Evolutionary conservation across 1,139 yeast genomes (phyloP), one percentile per base, ranked within the genome.

Genomic region (Suhomyces bokatorum): DNA sequence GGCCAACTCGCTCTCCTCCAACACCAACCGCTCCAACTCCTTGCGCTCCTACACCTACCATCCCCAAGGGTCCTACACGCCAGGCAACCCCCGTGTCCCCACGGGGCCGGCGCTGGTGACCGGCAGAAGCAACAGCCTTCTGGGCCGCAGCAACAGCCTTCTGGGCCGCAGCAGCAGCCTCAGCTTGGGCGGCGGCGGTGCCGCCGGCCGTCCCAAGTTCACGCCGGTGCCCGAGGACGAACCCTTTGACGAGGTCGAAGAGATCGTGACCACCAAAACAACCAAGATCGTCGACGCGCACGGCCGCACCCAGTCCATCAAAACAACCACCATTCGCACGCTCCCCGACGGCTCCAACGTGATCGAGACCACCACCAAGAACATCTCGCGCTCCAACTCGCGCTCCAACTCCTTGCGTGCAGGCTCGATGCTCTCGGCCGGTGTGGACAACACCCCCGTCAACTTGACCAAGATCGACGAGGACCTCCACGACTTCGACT

Each of bases 311-410:
- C 68, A 60, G 45, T 70, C 77, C 5, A 65, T 74, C 34, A 74
- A 78, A 22, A 72, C 76, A 6, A 70, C 73, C 50, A 73, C 75
- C 10, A 63, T 69, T 33, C 66, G 66, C 48, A 65, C 70, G 1
- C 54, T 72, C 39, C 71, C 77, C 3, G 78, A 74, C 53, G 79
- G 79, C 2, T 69, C 77, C 32, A 73, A 70, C 44, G 63, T 73
- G 30, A 70, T 71, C 42, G 78, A 74, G 53, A 73, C 77, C 3
- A 70, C 73, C 26, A 72, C 77, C 14, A 73, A 68, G 46, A 73
- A 73, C 45, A 67, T 73, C 14, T 69, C 75, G 6, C 57, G 78
- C 33, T 52, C 62, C 24, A 65, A 59, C 42, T 69, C 75, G 8
- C 58, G 77, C 46, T 52, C 61, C 28, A 70, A 66, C 48, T 53